Percentiles rank a stretch among this genome's conserved stretches.
phyloP scores from a whole-genome alignment of 208 protist genomes.

The Trichomonas gallinae region DNA sequence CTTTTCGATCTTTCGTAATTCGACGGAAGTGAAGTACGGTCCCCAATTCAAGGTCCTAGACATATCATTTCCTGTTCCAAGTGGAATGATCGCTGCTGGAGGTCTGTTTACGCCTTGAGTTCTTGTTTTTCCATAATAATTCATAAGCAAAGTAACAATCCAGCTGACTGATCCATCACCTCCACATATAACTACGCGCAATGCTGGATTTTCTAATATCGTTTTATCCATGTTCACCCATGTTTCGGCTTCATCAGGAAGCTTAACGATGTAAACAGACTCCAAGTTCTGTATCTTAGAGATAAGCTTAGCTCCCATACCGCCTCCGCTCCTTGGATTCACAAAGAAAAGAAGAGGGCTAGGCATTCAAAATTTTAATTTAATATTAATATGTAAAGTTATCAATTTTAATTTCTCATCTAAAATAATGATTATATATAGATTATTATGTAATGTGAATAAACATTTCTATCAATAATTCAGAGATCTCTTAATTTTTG shows the following conservation, averaged over 20 bases:
- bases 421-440: too few species aligned
- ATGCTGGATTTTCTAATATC: not conserved
- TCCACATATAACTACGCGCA: not conserved
- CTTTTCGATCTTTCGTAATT: not conserved
- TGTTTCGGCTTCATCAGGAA: not conserved
- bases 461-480: too few species aligned
- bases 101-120: not conserved
- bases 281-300: not conserved
- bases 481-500: too few species aligned
- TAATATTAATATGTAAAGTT: too few species aligned
- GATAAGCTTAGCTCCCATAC: not conserved
- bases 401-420: too few species aligned
- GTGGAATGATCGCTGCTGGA: not conserved
- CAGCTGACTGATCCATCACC: conserved; percentile 2
- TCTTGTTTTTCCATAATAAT: not conserved
- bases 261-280: not conserved
- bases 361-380: not conserved
- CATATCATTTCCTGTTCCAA: conserved; percentile 21
- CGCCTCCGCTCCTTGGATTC: not conserved
- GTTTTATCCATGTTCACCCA: not conserved
- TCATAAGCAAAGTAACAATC: not conserved
- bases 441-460: too few species aligned
- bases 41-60: not conserved
- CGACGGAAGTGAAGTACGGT: not conserved
- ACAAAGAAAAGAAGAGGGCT: not conserved